Conservation (phyloP, 176 grass and related monocot genomes). For the Rhynchospora tenuis region DNA sequence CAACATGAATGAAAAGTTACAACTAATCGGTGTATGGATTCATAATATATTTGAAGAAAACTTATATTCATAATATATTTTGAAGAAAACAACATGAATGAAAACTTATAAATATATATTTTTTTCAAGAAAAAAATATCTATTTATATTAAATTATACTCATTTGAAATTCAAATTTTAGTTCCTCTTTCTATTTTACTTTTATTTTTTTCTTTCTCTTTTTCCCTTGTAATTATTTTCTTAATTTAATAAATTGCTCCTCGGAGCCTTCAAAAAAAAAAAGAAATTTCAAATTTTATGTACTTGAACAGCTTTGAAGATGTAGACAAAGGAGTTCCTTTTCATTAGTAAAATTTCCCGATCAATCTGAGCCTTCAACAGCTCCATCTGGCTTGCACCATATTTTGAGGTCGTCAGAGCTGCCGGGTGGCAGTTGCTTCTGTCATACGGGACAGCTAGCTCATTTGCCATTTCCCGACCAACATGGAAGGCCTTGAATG, state of each 20-base stretch:
- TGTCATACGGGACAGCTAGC: slow-evolving; percentile 59
- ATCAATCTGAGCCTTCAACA: slow-evolving; percentile 71
- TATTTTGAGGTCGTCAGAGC: slow-evolving; percentile 69
- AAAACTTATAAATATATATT: too few species aligned
- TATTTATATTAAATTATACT: too few species aligned
- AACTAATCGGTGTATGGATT: neutral
- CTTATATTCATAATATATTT: too few species aligned
- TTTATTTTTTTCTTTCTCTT: too few species aligned
- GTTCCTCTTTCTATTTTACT: too few species aligned
- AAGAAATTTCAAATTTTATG: neutral
- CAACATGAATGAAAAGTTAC: neutral
- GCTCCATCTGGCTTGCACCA: slow-evolving; percentile 49
- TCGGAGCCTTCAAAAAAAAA: too few species aligned
- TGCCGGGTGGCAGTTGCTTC: slow-evolving; percentile 61
- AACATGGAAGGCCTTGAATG: slow-evolving; percentile 57
- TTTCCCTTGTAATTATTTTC: too few species aligned
- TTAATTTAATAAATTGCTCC: too few species aligned
- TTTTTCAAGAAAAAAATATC: too few species aligned
- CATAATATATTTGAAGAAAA: too few species aligned
- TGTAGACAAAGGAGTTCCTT: slow-evolving; percentile 91
- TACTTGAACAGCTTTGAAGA: slow-evolving; percentile 76
- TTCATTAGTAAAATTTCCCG: slow-evolving; percentile 88
- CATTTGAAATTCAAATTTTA: too few species aligned
- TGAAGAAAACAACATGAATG: too few species aligned
- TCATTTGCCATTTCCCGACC: slow-evolving; percentile 42